These are phyloP conservation scores for Nidularia sp. DNA, from an alignment of 768 basidiomycete genomes.

Conservation along the genomic window DNA sequence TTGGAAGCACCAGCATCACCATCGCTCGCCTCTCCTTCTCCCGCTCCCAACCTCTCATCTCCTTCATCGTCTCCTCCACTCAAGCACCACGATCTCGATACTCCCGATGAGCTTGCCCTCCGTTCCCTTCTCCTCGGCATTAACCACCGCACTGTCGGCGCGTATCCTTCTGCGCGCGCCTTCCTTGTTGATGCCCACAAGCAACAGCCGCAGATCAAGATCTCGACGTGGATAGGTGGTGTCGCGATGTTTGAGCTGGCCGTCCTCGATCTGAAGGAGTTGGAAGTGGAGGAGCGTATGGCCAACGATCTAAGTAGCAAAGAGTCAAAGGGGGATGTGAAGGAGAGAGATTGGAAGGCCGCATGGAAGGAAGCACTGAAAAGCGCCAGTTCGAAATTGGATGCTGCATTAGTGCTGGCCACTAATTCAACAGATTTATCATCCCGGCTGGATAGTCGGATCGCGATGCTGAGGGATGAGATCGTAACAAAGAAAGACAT, in stretches of 20 bases:
- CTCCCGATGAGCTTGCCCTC: conserved; percentile 65
- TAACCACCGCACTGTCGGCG: conserved; percentile 52
- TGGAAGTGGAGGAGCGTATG: conserved; percentile 25
- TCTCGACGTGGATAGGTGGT: conserved; percentile 65
- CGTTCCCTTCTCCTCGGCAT: conserved; percentile 69
- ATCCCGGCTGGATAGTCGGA: conserved; percentile 65
- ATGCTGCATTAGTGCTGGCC: conserved; percentile 44
- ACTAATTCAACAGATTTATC: conserved; percentile 58
- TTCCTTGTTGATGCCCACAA: conserved; percentile 50
- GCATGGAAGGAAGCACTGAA: conserved; percentile 48
- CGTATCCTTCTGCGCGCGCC: conserved; percentile 36
- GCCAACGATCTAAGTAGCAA: background rate
- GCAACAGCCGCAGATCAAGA: conserved; percentile 32
- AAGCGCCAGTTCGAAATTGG: conserved; percentile 45
- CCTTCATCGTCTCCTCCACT: conserved; percentile 1
- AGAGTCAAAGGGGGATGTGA: conserved; percentile 5
- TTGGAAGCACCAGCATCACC: background rate
- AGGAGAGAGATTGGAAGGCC: conserved; percentile 20
- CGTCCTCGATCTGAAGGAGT: conserved; percentile 64
- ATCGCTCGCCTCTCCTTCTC: conserved; percentile 4
- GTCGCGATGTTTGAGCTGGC: conserved; percentile 69
- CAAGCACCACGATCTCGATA: conserved; percentile 47
- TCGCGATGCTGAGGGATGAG: conserved; percentile 69
- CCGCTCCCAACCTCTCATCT: conserved; percentile 4
- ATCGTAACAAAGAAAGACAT: conserved; percentile 57